Evolutionary conservation across 1,284 basidiomycete species (phyloP).

Genomic region (Boletus semigastroideus): DNA sequence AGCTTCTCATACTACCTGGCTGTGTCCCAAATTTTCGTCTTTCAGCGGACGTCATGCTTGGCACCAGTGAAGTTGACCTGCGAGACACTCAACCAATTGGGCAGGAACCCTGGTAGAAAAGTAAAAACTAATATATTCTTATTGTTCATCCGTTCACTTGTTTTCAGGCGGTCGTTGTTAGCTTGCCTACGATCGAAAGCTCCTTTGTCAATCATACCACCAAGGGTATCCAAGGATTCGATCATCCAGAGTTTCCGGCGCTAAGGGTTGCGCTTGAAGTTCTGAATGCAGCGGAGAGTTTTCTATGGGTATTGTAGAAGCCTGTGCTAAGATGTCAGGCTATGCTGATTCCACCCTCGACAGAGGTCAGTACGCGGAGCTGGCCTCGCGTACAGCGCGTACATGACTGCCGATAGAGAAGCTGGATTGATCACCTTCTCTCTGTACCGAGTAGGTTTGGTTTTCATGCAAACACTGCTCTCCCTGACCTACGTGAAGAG

Average conservation of each 20-base stretch:
- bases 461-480: background rate
- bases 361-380: slow-evolving; percentile 86
- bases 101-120: slow-evolving; percentile 71
- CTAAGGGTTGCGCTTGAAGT: slow-evolving; percentile 85
- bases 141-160: slow-evolving; percentile 3
- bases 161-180: slow-evolving; percentile 76
- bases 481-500: slow-evolving; percentile 49
- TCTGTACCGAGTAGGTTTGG: slow-evolving; percentile 70
- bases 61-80: slow-evolving; percentile 67
- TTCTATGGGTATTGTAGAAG: slow-evolving; percentile 74
- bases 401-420: slow-evolving; percentile 78
- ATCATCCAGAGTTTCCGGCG: slow-evolving; percentile 84
- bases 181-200: slow-evolving; percentile 93
- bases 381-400: slow-evolving; percentile 92
- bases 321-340: slow-evolving; percentile 1
- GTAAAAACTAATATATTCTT: slow-evolving; percentile 36
- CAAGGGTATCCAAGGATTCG: slow-evolving; percentile 77
- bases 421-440: slow-evolving; percentile 80
- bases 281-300: slow-evolving; percentile 93
- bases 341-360: slow-evolving; percentile 18
- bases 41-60: slow-evolving; percentile 52
- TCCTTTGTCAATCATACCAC: slow-evolving; percentile 83
- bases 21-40: background rate
- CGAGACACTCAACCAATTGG: slow-evolving; percentile 75
- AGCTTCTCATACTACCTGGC: background rate